phyloP scores from a whole-genome alignment of 306 rosid species.

The Lathyrus sativus region DNA sequence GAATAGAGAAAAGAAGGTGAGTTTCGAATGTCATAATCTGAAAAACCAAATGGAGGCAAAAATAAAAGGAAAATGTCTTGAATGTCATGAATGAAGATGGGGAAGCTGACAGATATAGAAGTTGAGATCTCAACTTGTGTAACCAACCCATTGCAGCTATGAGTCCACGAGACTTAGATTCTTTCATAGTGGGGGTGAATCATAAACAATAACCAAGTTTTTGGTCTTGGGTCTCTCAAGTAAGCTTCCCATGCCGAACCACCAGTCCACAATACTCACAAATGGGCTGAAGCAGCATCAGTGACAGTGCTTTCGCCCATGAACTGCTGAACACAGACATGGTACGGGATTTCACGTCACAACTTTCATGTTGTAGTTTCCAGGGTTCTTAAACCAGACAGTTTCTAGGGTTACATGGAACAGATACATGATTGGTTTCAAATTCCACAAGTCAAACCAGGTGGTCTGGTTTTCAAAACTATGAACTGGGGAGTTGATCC shows the following conservation, averaged over 20 bases:
- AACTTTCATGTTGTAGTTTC: neutral
- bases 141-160: neutral
- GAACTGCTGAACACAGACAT: neutral
- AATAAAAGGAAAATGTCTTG: neutral
- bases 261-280: neutral
- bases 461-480: neutral
- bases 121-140: neutral
- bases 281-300: neutral
- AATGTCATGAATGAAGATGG: neutral
- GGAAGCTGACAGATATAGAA: neutral
- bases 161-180: neutral
- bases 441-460: neutral
- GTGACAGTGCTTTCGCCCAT: neutral
- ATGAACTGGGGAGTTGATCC: slow-evolving; percentile 3
- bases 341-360: neutral
- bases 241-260: neutral
- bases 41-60: neutral
- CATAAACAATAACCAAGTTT: neutral
- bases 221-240: neutral
- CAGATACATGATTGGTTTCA: neutral
- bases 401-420: neutral
- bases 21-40: neutral
- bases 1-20: neutral
- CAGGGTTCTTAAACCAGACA: neutral
- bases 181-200: neutral